Evolutionary conservation across 208 protist species (phyloP), one percentile per base, ranked within the genome.

Genomic region (Trypanosoma conorhini): DNA sequence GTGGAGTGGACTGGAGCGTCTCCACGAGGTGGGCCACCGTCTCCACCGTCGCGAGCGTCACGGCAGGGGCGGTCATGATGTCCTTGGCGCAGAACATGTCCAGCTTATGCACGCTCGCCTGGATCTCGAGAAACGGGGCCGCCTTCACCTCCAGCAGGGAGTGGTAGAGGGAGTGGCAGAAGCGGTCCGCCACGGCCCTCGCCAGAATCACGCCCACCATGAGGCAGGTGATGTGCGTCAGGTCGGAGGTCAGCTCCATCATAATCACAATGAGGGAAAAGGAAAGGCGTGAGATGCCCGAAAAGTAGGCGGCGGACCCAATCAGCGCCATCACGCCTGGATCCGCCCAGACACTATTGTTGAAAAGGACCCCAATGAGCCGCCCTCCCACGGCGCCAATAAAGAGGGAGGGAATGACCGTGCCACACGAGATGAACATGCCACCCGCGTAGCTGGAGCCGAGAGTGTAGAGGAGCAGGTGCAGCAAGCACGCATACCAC

Each of bases 191-290:
- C 46, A 94, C 67, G 56, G 77, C 75, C 50, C 92, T 93, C 24
- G 89, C 81, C n/a, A 91, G 35, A 60, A 96, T 86, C n/a, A 96
- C 78, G 19, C 83, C 81, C 26, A 94, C 67, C 93, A 96, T 97
- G 21, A 97, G 74, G 60, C 88, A 91, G 13, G 93, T 79, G 17
- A 94, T 76, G 67, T 93, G 91, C 55, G 85, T 81, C 17, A 97
- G 72, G 59, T 95, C 89, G n/a, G 86, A 85, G 12, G 91, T 92
- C 35, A 95, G 46, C 72, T 97, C 93, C 79, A 96, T 85, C 86
- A 97, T 81, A 61, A 97, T 93, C 21, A 97, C 89, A 31, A 88
- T 81, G 15, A 96, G 74, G 3, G 88, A 89, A 40, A 96, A 85
- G 13, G 93, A 96, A 1, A 96, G 79, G 31, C 93, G 86, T 7